Percentiles rank a stretch among this genome's conserved stretches.
phyloP scores from a whole-genome alignment of 306 rosid species.

The Gillenia trifoliata region DNA sequence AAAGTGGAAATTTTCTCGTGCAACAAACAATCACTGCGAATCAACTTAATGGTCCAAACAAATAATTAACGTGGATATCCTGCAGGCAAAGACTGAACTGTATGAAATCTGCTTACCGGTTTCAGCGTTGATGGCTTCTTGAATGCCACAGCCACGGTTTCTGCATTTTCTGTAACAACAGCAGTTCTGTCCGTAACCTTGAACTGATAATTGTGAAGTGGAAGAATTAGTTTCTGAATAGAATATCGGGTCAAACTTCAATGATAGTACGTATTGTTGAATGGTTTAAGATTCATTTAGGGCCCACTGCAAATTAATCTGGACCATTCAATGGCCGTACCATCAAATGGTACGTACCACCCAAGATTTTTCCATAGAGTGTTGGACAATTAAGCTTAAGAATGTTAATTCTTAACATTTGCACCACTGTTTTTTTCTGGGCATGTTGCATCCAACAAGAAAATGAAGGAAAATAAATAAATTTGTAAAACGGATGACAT shows the following conservation, averaged over 20 bases:
- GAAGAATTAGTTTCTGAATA: background rate
- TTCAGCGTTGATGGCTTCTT: constrained; percentile 70
- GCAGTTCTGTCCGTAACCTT: constrained; percentile 76
- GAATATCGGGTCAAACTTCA: no score
- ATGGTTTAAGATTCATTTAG: no score
- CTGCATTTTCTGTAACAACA: constrained; percentile 71
- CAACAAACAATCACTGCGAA: background rate
- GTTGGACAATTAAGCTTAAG: no score
- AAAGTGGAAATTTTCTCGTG: background rate
- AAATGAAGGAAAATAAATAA: background rate
- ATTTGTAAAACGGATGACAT: background rate
- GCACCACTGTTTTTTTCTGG: no score
- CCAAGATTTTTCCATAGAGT: no score
- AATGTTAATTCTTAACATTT: no score
- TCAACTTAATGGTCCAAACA: background rate
- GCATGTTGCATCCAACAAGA: background rate
- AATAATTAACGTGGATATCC: background rate
- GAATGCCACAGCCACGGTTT: constrained; percentile 84
- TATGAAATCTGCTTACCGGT: constrained; percentile 39
- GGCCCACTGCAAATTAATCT: no score
- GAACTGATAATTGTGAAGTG: constrained; percentile 42
- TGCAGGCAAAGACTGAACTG: background rate
- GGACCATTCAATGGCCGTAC: no score
- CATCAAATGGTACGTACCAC: no score
- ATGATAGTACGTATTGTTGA: no score